Conservation (phyloP, 371 early-diverging fungal species). For the Blakeslea trispora region DNA sequence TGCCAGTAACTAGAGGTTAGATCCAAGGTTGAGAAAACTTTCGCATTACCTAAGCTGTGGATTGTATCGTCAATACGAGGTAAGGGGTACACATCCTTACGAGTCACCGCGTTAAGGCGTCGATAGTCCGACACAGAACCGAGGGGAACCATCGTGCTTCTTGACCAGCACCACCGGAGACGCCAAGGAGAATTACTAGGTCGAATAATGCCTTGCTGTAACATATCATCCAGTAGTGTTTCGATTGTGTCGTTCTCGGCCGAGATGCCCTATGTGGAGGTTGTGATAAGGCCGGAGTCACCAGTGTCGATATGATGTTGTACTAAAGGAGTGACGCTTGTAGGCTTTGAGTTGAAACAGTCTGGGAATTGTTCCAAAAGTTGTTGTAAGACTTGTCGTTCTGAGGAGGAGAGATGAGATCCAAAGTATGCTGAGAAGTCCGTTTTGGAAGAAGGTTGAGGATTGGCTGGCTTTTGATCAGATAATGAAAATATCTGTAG, state of each 20-base stretch:
- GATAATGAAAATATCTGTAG: neutral
- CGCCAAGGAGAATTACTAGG: constrained; percentile 29
- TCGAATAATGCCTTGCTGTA: constrained; percentile 24
- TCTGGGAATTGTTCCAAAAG: constrained; percentile 13
- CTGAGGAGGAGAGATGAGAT: neutral
- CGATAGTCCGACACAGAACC: constrained; percentile 35
- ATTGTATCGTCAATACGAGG: constrained; percentile 35
- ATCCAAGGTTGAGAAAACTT: constrained; percentile 24
- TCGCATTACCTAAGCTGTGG: constrained; percentile 25
- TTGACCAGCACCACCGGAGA: constrained; percentile 33
- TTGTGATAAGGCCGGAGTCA: constrained; percentile 5
- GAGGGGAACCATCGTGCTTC: constrained; percentile 34
- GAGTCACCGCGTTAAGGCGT: constrained; percentile 37
- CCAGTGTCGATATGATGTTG: constrained; percentile 23
- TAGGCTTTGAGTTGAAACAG: constrained; percentile 5
- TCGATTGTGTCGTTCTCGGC: constrained; percentile 20
- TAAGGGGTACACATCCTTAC: constrained; percentile 33
- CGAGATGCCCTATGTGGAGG: constrained; percentile 10
- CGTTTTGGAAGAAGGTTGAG: too few species aligned
- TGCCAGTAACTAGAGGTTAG: constrained; percentile 15
- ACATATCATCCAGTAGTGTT: constrained; percentile 21
- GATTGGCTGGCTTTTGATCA: too few species aligned
- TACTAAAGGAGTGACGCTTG: neutral
- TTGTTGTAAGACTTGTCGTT: neutral
- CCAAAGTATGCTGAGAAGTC: constrained; percentile 2